Base-by-base conservation (phyloP, 345 rosid genomes). In the Gossypioides kirkii region DNA sequence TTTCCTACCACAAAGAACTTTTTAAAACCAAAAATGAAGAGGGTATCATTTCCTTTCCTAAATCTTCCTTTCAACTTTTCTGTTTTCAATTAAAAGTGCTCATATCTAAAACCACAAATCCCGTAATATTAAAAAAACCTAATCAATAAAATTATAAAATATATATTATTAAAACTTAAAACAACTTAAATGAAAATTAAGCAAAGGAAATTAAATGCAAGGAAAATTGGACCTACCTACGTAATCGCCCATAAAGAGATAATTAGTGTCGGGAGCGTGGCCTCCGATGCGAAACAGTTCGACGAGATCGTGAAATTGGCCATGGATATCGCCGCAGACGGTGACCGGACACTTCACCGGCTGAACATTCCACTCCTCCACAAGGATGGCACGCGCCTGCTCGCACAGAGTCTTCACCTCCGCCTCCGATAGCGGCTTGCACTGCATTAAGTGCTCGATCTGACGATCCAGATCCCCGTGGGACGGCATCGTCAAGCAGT, bases 261-360 rank as follows among this genome's bases (percentile, higher is more conserved):
- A 85, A 53, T 85, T 85, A 36, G 86, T 85, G 62, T 85, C 86
- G 18, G 86, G 88, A 12, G 85, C 82, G 50, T 76, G 80, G 61
- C 88, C 88, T 3, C 88, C 86, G 64, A 85, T 85, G 58, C 86
- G 85, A 64, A 85, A 85, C 42, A 85, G 88, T 79, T 85, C 88
- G 47, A 85, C 72, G 25, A 85, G 88, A 81, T 85, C 88, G 55
- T 85, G 86, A 56, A 85, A 85, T 74, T 85, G 88, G 32, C 86
- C 88, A 61, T 85, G 85, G 54, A 83, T 81, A 54, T 85, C 88
- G 25, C 86, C 88, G 80, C 86, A 85, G 41, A 85, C 86, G 32
- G 88, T 85, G 76, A 85, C 86, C 14, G 88, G 86, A 25, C 88
- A 81, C 69, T 83, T 85, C 42, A 85, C 88, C 3, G 86, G 88